Evolutionary conservation across 345 rosid species (phyloP).

Genomic region (Hibiscus mutabilis): DNA sequence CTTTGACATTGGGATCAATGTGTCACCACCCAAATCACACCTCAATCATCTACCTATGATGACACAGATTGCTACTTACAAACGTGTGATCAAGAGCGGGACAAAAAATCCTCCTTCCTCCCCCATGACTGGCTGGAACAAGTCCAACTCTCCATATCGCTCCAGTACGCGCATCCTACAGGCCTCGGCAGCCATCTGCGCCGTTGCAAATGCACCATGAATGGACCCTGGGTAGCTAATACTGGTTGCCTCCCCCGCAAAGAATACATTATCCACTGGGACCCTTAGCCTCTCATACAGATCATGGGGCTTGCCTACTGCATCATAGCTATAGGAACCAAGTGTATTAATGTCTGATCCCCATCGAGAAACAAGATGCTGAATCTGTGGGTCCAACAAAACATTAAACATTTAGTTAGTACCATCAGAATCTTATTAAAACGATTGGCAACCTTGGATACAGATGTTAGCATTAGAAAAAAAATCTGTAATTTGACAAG

Average conservation of each 20-base stretch:
- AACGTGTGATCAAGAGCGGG: slow-evolving; percentile 80
- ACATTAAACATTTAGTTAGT: not conserved
- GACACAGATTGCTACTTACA: slow-evolving; percentile 23
- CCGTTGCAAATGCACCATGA: slow-evolving; percentile 87
- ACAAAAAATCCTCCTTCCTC: slow-evolving; percentile 58
- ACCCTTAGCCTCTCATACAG: slow-evolving; percentile 77
- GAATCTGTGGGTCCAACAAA: slow-evolving; percentile 8
- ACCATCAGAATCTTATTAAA: slow-evolving; percentile 38
- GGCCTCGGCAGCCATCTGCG: slow-evolving; percentile 84
- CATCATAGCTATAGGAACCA: slow-evolving; percentile 87
- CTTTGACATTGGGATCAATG: not conserved
- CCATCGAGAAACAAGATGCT: slow-evolving; percentile 14
- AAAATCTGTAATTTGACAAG: too few relatives aligned
- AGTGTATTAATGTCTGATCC: slow-evolving; percentile 54
- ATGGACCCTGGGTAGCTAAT: slow-evolving; percentile 69
- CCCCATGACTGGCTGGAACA: slow-evolving; percentile 68
- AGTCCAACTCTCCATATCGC: slow-evolving; percentile 72
- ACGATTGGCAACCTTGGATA: slow-evolving; percentile 39
- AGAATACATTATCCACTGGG: slow-evolving; percentile 91
- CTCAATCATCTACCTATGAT: not conserved
- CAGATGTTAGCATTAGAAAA: not conserved
- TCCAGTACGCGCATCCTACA: slow-evolving; percentile 93
- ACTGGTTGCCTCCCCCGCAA: slow-evolving; percentile 95
- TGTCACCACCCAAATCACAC: not conserved
- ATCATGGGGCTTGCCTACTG: slow-evolving; percentile 76